These are phyloP conservation scores for Pneumocystis carinii DNA, from an alignment of 1,139 yeast species.

Conservation along the genomic window DNA sequence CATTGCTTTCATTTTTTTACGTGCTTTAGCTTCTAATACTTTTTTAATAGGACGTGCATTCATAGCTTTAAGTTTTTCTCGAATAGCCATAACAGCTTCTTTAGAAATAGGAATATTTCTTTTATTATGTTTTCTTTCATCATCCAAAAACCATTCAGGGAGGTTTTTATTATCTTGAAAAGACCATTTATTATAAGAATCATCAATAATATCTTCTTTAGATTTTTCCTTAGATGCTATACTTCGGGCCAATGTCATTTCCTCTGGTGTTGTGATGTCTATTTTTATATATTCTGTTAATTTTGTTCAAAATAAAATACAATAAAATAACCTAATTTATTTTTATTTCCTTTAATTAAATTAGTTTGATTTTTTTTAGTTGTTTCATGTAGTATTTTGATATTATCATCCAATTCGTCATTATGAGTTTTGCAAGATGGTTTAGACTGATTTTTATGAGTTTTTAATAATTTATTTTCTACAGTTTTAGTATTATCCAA, in stretches of 20 bases:
- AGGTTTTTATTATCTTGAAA: constrained; percentile 81
- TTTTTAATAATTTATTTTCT: neutral
- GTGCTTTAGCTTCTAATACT: constrained; percentile 91
- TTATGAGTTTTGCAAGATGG: neutral
- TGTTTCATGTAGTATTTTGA: neutral
- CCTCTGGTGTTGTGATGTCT: constrained; percentile 83
- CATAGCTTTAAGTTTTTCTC: constrained; percentile 74
- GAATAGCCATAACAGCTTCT: constrained; percentile 86
- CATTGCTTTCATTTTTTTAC: constrained; percentile 89
- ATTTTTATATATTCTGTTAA: constrained; percentile 28
- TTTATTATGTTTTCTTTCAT: constrained; percentile 74
- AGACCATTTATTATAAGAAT: constrained; percentile 81
- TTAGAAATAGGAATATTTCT: constrained; percentile 83
- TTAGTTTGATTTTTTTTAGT: neutral
- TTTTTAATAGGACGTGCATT: constrained; percentile 97
- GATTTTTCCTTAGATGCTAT: constrained; percentile 45
- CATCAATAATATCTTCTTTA: constrained; percentile 72
- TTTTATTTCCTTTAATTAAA: neutral
- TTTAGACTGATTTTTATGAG: neutral
- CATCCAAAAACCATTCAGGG: constrained; percentile 94
- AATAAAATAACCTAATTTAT: neutral
- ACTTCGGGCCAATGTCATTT: constrained; percentile 96
- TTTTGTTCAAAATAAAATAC: neutral
- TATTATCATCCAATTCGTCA: neutral
- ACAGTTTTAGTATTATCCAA: neutral